These are phyloP conservation scores for Sherardia arvensis DNA, from an alignment of 257 asterid genomes.

Conservation along the genomic window DNA sequence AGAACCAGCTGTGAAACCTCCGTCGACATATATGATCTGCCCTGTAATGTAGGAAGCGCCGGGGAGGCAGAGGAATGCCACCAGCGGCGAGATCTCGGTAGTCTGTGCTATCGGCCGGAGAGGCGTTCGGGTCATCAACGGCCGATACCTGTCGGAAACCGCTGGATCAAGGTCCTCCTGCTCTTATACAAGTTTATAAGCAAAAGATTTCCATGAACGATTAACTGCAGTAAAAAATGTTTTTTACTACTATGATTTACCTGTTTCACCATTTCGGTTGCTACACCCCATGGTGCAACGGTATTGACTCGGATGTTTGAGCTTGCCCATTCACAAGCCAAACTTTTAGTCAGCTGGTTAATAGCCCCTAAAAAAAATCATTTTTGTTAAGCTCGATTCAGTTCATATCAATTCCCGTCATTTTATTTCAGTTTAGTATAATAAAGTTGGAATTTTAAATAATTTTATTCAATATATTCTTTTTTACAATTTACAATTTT, in stretches of 20 bases:
- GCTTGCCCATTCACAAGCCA: constrained; percentile 29
- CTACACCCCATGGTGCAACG: constrained; percentile 28
- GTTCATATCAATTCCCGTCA: no score
- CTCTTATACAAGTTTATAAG: background rate
- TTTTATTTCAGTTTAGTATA: no score
- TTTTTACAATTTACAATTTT: no score
- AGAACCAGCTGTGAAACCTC: constrained; percentile 21
- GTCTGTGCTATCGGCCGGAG: constrained; percentile 18
- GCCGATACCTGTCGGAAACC: background rate
- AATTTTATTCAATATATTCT: no score
- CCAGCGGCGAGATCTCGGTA: constrained; percentile 22
- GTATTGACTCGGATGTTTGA: constrained; percentile 25
- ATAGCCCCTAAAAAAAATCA: constrained; percentile 27
- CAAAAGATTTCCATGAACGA: background rate
- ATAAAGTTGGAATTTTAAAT: no score
- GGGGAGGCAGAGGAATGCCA: constrained; percentile 29
- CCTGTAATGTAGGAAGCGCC: constrained; percentile 28
- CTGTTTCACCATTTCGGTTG: constrained; percentile 12
- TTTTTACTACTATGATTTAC: constrained; percentile 9
- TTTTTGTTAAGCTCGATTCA: no score
- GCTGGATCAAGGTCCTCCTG: constrained; percentile 16
- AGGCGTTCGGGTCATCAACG: constrained; percentile 12
- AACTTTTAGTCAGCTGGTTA: constrained; percentile 25
- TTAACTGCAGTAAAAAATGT: background rate
- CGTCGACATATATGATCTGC: constrained; percentile 23